Base-by-base conservation (phyloP, 1,284 basidiomycete genomes). In the Ustilago cynodontis region DNA sequence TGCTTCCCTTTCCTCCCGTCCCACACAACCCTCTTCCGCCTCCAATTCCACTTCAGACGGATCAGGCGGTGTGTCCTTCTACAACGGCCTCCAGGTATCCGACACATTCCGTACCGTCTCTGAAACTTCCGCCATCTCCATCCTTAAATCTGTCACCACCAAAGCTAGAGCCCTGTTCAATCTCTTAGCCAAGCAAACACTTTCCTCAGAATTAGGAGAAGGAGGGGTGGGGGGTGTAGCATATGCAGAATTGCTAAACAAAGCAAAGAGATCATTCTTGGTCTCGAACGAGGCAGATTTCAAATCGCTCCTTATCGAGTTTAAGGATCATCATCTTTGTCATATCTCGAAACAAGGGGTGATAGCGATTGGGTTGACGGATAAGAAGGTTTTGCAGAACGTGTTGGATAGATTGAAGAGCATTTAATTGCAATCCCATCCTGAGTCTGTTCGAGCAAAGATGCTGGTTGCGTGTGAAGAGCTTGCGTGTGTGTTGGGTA, bases 141-240 rank as follows among this genome's bases (percentile, higher is more conserved):
- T 79, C 24, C 75, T 81, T 63, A 73, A 77, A 26, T 79, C 77
- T 10, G 79, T 81, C 26, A 81, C 79, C 1, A 61, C 61, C 2
- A 81, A 79, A 26, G 79, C 79, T 1, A 47, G 77, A 6, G 77
- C 77, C 9, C 78, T 81, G 35, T 81, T 81, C 68, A 71, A 71
- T 33, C 31, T 77, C 13, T 28, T 81, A 4, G 79, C 77, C 9
- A 71, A 72, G 26, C 65, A 73, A 37, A 47, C 56, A 18, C 39
- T 67, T 8, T 52, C 58, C 10, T 20, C 18, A 37, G 26, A 28
- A n/a, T n/a, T n/a, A 4, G 51, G 13, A 13, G 49, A 11, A 7
- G 33, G 0, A 2, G 29, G 10, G 2, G 45, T 60, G 24, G 56
- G 54, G 0, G 72, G 77, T 0, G 65, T 81, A 1, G 52, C 60